A percentile compares a stretch with the other conserved stretches of the same genome.
These are phyloP conservation scores for Potentilla sterilis DNA, from an alignment of 306 rosid genomes.

Conservation along the genomic window DNA sequence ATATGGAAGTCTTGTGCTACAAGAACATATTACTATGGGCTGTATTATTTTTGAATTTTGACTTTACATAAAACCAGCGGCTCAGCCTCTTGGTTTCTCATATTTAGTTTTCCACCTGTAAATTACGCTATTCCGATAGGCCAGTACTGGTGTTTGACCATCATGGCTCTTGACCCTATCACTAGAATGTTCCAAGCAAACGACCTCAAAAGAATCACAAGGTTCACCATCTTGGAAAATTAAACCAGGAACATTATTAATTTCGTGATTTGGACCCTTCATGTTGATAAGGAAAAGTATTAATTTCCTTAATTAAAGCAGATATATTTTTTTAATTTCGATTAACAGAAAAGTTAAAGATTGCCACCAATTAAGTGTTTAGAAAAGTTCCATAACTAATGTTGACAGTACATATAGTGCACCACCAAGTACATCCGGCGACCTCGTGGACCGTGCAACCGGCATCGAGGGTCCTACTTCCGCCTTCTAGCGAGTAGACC, in stretches of 20 bases:
- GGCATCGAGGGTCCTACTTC: too few species aligned
- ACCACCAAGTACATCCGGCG: too few species aligned
- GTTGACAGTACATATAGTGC: too few species aligned
- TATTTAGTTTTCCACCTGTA: neutral
- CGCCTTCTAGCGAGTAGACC: too few species aligned
- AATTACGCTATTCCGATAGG: neutral
- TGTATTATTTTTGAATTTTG: conserved; percentile 35
- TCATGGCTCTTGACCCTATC: neutral
- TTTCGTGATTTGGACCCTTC: neutral
- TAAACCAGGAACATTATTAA: neutral
- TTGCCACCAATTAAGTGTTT: too few species aligned
- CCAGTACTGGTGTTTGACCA: conserved; percentile 1
- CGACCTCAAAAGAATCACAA: neutral
- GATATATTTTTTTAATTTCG: too few species aligned
- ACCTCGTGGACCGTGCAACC: too few species aligned
- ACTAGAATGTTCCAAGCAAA: neutral
- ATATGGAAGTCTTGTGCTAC: neutral
- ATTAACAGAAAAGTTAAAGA: too few species aligned
- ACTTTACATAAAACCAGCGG: conserved; percentile 57
- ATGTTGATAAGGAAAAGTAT: neutral
- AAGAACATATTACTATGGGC: conserved; percentile 44
- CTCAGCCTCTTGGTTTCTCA: conserved; percentile 54
- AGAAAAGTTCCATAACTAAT: too few species aligned
- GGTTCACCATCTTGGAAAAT: neutral
- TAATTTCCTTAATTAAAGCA: too few species aligned